Percentiles rank a stretch among this genome's conserved stretches.
Conservation (phyloP, 1,284 basidiomycete species). For the Cystobasidium pallidum region DNA sequence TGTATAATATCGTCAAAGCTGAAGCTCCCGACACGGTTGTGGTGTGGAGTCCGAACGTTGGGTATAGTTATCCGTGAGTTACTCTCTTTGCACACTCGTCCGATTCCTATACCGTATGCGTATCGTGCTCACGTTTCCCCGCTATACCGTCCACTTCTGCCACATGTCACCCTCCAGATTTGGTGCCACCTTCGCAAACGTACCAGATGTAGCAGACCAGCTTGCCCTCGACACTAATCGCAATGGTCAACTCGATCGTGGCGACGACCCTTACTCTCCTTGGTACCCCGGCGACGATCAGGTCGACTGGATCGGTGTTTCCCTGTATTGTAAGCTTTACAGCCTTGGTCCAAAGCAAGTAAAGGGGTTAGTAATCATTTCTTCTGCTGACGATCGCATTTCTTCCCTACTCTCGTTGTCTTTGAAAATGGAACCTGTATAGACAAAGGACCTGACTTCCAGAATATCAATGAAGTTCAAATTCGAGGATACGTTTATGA, state of each 20-base stretch:
- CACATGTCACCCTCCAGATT: not conserved
- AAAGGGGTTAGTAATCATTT: no score
- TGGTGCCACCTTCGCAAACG: slow-evolving; percentile 29
- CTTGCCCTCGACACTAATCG: slow-evolving; percentile 53
- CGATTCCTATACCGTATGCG: no score
- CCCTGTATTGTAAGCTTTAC: slow-evolving; percentile 50
- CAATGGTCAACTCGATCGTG: slow-evolving; percentile 49
- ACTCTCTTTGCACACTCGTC: no score
- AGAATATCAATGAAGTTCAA: slow-evolving; percentile 47
- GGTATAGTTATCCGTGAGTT: slow-evolving; percentile 51
- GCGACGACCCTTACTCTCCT: slow-evolving; percentile 53
- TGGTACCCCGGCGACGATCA: slow-evolving; percentile 54
- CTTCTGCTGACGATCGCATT: no score
- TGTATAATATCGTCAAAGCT: slow-evolving; percentile 53
- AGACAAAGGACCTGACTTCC: slow-evolving; percentile 30
- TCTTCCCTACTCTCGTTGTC: no score
- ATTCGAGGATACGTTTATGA: slow-evolving; percentile 44
- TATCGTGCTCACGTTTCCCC: no score
- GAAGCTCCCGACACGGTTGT: slow-evolving; percentile 51
- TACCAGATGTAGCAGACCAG: slow-evolving; percentile 47
- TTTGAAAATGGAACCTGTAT: no score
- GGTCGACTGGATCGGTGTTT: slow-evolving; percentile 56
- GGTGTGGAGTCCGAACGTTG: slow-evolving; percentile 41
- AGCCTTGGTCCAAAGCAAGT: no score
- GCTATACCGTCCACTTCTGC: not conserved